Conservation (phyloP, 371 early-diverging fungal species). For the Mucor velutinosus region DNA sequence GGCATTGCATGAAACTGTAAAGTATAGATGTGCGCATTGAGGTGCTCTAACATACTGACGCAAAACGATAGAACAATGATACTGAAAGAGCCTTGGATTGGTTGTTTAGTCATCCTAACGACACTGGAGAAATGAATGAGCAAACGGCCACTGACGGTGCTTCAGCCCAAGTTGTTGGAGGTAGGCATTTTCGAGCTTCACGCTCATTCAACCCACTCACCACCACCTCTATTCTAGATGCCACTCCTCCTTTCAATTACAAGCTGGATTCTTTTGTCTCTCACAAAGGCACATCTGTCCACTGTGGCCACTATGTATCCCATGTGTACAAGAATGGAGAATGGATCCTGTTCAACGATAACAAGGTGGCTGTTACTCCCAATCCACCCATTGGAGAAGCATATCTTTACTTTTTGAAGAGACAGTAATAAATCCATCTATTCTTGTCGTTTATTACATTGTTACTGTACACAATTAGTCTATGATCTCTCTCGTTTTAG, state of each 20-base stretch:
- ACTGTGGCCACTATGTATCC: slow-evolving; percentile 96
- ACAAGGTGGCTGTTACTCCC: slow-evolving; percentile 82
- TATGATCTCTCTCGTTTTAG: not conserved
- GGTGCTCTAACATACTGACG: not conserved
- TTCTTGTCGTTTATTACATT: not conserved
- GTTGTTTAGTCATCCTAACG: slow-evolving; percentile 90
- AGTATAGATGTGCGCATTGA: slow-evolving; percentile 5
- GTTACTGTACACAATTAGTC: not conserved
- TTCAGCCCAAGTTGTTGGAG: not conserved
- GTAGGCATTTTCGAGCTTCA: not conserved
- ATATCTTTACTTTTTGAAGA: slow-evolving; percentile 70
- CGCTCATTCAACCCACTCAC: not conserved
- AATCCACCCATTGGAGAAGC: slow-evolving; percentile 72
- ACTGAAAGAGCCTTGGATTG: slow-evolving; percentile 94
- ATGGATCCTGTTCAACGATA: slow-evolving; percentile 95
- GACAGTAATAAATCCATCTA: slow-evolving; percentile 18
- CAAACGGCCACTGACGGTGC: not conserved
- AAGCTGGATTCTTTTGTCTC: slow-evolving; percentile 84
- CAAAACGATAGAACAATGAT: slow-evolving; percentile 61
- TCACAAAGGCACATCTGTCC: slow-evolving; percentile 96
- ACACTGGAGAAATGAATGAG: slow-evolving; percentile 39
- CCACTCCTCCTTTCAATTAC: slow-evolving; percentile 63
- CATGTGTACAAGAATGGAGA: slow-evolving; percentile 71
- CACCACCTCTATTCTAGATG: slow-evolving; percentile 29
- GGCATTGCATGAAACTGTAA: slow-evolving; percentile 83